Evolutionary conservation across 1,284 basidiomycete species (phyloP).

Genomic region (Rhodotorula sp.): DNA sequence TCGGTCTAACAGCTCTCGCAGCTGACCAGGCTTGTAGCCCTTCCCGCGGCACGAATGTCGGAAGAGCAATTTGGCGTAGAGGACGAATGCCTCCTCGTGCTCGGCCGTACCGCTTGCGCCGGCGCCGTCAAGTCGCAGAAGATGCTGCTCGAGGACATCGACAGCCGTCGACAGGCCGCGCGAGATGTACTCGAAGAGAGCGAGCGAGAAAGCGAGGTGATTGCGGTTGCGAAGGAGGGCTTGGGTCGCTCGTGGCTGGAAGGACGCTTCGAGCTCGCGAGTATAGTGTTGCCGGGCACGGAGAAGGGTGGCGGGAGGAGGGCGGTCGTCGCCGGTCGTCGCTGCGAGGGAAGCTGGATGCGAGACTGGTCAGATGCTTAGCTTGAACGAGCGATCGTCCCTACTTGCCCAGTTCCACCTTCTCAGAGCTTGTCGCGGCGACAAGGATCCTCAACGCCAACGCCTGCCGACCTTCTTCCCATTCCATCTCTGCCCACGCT

Average conservation of each 20-base stretch:
- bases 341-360: conserved; percentile 19
- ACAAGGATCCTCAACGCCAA: conserved; percentile 60
- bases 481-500: conserved; percentile 88
- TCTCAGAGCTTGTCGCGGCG: conserved; percentile 46
- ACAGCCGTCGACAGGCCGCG: conserved; percentile 52
- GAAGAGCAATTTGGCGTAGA: conserved; percentile 62
- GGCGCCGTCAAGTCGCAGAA: conserved; percentile 41
- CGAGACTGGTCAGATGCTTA: background rate
- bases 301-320: conserved; percentile 32
- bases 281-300: conserved; percentile 34
- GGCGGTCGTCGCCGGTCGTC: conserved; percentile 1
- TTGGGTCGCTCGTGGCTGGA: conserved; percentile 37
- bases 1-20: conserved; percentile 60
- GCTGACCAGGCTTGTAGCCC: conserved; percentile 59
- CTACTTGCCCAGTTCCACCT: conserved; percentile 20
- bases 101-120: conserved; percentile 45
- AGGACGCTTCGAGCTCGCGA: conserved; percentile 29
- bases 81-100: conserved; percentile 63
- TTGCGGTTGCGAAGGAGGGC: conserved; percentile 40
- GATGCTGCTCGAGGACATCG: conserved; percentile 54
- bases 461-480: conserved; percentile 61
- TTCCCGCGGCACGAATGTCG: conserved; percentile 59
- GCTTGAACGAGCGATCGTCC: no score
- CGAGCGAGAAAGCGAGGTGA: conserved; percentile 39
- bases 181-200: conserved; percentile 39